A percentile compares a stretch with the other conserved stretches of the same genome.
phyloP scores from a whole-genome alignment of 2,329 filamentous ascomycete genomes.

The Thelonectria blattea region DNA sequence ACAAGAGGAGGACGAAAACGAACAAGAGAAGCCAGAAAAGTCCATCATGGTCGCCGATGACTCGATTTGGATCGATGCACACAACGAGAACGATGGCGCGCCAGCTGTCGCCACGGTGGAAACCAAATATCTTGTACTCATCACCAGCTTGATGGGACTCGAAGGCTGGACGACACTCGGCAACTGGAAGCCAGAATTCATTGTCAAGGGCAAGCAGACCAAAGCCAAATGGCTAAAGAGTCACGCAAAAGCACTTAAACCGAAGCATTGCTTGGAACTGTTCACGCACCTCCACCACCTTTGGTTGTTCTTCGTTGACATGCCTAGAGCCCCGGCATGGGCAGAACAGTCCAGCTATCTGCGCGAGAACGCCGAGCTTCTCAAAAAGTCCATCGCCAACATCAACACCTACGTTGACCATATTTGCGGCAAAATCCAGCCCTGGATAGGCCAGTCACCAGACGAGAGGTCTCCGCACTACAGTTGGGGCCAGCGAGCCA shows the following conservation, averaged over 20 bases:
- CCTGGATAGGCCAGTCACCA: not conserved
- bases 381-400: slow-evolving; percentile 17
- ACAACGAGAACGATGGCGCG: slow-evolving; percentile 9
- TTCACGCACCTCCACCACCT: slow-evolving; percentile 23
- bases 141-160: slow-evolving; percentile 16
- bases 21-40: not conserved
- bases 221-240: slow-evolving; percentile 5
- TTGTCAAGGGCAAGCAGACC: not conserved
- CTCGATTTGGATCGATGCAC: slow-evolving; percentile 29
- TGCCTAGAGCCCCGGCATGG: slow-evolving; percentile 22
- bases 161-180: slow-evolving; percentile 21
- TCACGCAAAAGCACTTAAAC: not conserved
- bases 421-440: slow-evolving; percentile 16
- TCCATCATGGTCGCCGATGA: slow-evolving; percentile 16
- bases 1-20: not conserved
- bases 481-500: slow-evolving; percentile 12
- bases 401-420: slow-evolving; percentile 18
- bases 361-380: slow-evolving; percentile 1
- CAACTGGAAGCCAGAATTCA: slow-evolving; percentile 21
- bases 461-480: not conserved
- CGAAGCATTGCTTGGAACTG: slow-evolving; percentile 17
- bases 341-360: slow-evolving; percentile 26
- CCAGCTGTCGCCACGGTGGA: slow-evolving; percentile 15
- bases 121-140: slow-evolving; percentile 10
- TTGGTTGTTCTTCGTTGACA: slow-evolving; percentile 21